Evolutionary conservation across 2,329 filamentous ascomycete genomes (phyloP).

Genomic region (Cladosporium phlei): DNA sequence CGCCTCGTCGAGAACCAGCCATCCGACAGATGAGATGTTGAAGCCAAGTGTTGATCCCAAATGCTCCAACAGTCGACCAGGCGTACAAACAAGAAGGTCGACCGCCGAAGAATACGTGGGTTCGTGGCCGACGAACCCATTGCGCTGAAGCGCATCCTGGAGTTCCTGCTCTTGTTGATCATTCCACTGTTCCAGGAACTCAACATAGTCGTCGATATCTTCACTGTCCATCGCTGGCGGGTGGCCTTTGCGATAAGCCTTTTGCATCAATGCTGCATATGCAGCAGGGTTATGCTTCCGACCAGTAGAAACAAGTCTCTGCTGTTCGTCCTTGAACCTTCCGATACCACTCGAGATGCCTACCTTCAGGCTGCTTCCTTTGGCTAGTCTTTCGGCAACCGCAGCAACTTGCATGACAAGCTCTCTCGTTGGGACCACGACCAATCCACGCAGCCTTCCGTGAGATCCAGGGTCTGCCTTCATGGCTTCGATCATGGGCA

Average conservation of each 20-base stretch:
- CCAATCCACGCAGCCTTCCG: conserved; percentile 68
- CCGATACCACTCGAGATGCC: conserved; percentile 80
- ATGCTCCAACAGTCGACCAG: conserved; percentile 87
- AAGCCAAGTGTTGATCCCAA: conserved; percentile 80
- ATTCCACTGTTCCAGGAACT: conserved; percentile 16
- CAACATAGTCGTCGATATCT: conserved; percentile 24
- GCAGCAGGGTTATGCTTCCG: conserved; percentile 59
- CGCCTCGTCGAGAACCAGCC: conserved; percentile 90
- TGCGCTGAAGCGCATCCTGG: conserved; percentile 33
- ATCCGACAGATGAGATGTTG: conserved; percentile 69
- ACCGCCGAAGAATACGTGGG: conserved; percentile 65
- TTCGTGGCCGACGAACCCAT: conserved; percentile 59
- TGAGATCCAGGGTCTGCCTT: conserved; percentile 52
- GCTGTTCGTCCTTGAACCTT: conserved; percentile 63
- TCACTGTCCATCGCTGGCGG: conserved; percentile 35
- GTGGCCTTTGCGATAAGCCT: conserved; percentile 32
- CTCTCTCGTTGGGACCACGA: conserved; percentile 79
- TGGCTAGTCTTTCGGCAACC: conserved; percentile 70
- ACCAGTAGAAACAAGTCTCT: conserved; percentile 55
- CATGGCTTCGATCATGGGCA: conserved; percentile 77
- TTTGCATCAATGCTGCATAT: conserved; percentile 46
- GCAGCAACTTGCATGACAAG: conserved; percentile 70
- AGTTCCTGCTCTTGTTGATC: conserved; percentile 26
- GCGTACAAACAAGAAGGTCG: conserved; percentile 86
- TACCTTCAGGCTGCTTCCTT: conserved; percentile 68